A percentile compares a stretch with the other conserved stretches of the same genome.
phyloP scores from a whole-genome alignment of 2,329 filamentous ascomycete genomes.

The Cladophialophora psammophila region DNA sequence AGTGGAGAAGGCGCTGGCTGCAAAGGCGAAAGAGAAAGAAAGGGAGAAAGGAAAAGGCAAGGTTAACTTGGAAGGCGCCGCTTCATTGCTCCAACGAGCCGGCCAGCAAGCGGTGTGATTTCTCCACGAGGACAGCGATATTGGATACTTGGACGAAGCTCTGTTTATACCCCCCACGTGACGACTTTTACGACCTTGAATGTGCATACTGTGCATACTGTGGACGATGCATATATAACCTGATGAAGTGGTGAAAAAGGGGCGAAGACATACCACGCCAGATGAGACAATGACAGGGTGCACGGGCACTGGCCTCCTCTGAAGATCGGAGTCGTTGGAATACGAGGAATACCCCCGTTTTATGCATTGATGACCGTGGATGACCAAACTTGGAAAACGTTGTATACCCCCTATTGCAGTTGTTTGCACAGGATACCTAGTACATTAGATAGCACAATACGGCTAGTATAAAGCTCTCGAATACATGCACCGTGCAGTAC shows the following conservation, averaged over 20 bases:
- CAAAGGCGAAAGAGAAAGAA: slow-evolving; percentile 20
- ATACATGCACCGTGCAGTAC: too few relatives aligned
- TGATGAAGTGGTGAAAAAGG: neutral
- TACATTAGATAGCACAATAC: neutral
- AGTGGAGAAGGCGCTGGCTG: slow-evolving; percentile 24
- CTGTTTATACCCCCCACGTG: neutral
- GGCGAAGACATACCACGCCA: neutral
- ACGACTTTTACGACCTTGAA: neutral
- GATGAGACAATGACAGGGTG: neutral
- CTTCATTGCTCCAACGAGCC: slow-evolving; percentile 17
- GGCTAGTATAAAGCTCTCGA: too few relatives aligned
- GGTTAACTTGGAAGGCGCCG: slow-evolving; percentile 19
- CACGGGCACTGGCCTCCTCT: neutral
- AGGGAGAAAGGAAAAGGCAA: slow-evolving; percentile 22
- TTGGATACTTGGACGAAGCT: neutral
- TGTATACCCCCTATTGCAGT: slow-evolving; percentile 3
- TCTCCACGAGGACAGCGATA: neutral
- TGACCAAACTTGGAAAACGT: neutral
- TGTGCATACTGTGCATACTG: neutral
- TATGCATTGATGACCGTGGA: slow-evolving; percentile 6
- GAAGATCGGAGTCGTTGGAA: neutral
- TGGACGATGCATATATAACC: slow-evolving; percentile 1
- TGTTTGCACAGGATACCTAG: neutral
- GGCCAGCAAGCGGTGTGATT: slow-evolving; percentile 12
- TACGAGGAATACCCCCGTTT: neutral